Base-by-base conservation (phyloP, 371 early-diverging fungal species). In the Conidiobolus incongruus region DNA sequence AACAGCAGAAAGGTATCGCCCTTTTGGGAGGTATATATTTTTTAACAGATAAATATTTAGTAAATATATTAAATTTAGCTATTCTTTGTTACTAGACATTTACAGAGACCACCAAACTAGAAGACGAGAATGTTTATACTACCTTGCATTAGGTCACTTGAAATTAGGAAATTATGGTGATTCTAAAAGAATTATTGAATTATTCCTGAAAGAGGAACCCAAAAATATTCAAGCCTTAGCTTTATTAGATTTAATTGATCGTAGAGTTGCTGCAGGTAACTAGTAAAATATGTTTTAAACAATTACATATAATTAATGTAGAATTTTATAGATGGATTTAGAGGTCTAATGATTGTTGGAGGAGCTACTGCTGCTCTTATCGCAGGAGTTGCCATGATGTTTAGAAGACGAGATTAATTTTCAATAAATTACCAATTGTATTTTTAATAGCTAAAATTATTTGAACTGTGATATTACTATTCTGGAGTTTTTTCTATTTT, bases 81-180 rank as follows among this genome's bases (percentile, higher is more conserved):
- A 40, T 31, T 38, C n/a, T 15, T 33, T 26, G 43, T 26, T 20
- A 15, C 26, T 50, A 83, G 92, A 89, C 45, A 88, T 92, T 26
- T 84, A 84, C 56, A 59, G 64, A 12, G 80, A 84, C 38, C 65
- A 77, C 32, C 79, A 81, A 5, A 72, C 79, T 49, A 70, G 95
- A 47, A 69, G 81, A 46, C 72, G 93, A 33, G 95, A 94, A 58
- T 94, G 93, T 48, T 63, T 89, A 24, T 94, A 89, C 58, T 94
- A 88, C 50, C 56, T 94, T 28, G 82, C 89, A 1, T 57, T 94
- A 24, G 95, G 90, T 4, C 68, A 88, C 51, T 89, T 74, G 65
- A 84, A 84, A 54, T 64, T 88, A 41, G 80, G 81, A 13, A 76
- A 82, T 52, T 94, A 83, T 52, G 56, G 60, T 31, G 71, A 85